Base-by-base conservation (phyloP, 2,329 filamentous ascomycete species). In the Calonectria crousiana region DNA sequence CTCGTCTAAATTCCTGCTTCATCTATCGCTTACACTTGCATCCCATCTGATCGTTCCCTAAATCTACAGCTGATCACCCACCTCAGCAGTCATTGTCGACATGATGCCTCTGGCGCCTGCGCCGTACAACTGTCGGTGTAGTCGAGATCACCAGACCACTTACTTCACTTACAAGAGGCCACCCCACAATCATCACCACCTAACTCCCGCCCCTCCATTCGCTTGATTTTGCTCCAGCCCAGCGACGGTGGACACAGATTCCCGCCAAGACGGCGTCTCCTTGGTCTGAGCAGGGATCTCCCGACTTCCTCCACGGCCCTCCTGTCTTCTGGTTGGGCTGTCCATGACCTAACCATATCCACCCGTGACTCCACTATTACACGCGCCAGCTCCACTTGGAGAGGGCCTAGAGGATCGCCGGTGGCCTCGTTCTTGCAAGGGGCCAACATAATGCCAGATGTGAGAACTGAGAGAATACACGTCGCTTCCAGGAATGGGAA, bases 401-500 rank as follows among this genome's bases (percentile, higher is more conserved):
- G 30, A 34, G 64, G 64, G 30, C 9, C 41, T 53, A 62, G 36
- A 68, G 47, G 70, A 68, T 72, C 70, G 70, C 64, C 53, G 60
- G 60, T 47, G 53, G 52, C 53, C 44, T 51, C 62, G 41, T 52
- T 38, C 51, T 67, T 64, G 47, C 53, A 62, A 62, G 53, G 64
- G 64, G 53, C 26, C n/a, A 26, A 28, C 41, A 56, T 18, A 23
- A 26, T 52, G n/a, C 32, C 20, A 72, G 53, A 72, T 72, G 65
- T 68, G 70, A 72, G 70, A 72, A 72, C 64, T 72, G 69, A 67
- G 64, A 62, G 52, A 51, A 58, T 26, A 67, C 69, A 67, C 23
- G 51, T 32, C 44, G 44, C 44, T 60, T 56, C 47, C 65, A 53
- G 38, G 65, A 53, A 41, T 36, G 30, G 41, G 53, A 65, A 66